Evolutionary conservation across 1,139 yeast genomes (phyloP).

Genomic region (Pichia sp.): DNA sequence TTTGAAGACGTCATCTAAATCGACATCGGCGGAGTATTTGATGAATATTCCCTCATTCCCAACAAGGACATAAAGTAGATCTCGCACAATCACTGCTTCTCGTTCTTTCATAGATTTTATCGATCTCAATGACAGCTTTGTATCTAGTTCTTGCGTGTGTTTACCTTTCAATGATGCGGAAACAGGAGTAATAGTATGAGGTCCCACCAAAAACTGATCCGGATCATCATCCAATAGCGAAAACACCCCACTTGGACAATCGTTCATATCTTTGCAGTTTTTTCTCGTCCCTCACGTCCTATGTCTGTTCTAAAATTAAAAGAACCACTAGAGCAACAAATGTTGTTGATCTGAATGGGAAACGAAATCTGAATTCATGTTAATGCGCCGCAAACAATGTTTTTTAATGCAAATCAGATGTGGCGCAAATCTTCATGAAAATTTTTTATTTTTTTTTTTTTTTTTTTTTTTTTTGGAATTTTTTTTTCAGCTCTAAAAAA

Average conservation of each 20-base stretch:
- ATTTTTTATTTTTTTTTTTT: background rate
- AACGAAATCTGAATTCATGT: too few species aligned
- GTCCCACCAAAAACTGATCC: slow-evolving; percentile 4
- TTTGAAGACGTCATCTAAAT: slow-evolving; percentile 31
- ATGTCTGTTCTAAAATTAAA: too few species aligned
- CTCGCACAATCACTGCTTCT: slow-evolving; percentile 66
- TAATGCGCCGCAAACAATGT: background rate
- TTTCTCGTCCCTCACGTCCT: too few species aligned
- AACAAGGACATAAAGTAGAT: slow-evolving; percentile 55
- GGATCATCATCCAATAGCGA: slow-evolving; percentile 2
- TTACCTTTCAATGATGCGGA: background rate
- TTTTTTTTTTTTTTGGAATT: background rate
- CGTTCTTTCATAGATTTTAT: slow-evolving; percentile 30
- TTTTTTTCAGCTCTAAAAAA: background rate
- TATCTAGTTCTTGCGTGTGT: background rate
- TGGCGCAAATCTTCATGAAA: background rate
- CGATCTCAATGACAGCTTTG: too few species aligned
- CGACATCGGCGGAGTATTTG: slow-evolving; percentile 55
- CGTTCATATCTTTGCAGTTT: too few species aligned
- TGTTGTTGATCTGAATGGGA: too few species aligned
- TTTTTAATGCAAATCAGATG: background rate
- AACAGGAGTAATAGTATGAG: background rate
- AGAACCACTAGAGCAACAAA: too few species aligned
- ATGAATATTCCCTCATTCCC: slow-evolving; percentile 81
- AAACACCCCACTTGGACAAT: background rate